phyloP scores from a whole-genome alignment of 2,329 filamentous ascomycete species.

The Sordariomycetes sp. region DNA sequence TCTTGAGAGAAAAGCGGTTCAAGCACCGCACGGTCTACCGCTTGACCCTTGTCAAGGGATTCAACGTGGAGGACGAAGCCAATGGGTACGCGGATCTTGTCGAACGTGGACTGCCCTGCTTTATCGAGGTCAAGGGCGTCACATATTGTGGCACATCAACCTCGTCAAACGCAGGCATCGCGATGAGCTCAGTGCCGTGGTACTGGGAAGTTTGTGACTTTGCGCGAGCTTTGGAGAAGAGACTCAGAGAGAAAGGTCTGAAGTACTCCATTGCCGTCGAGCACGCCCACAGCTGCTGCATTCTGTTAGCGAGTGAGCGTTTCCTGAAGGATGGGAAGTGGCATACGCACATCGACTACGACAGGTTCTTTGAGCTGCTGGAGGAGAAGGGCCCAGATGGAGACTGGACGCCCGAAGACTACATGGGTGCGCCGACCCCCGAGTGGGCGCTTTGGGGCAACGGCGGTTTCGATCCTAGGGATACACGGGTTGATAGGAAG shows the following conservation, averaged over 20 bases:
- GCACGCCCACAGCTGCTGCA: conserved; percentile 90
- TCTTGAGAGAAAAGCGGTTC: conserved; percentile 74
- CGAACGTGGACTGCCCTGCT: conserved; percentile 77
- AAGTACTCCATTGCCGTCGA: conserved; percentile 88
- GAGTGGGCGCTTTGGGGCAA: conserved; percentile 95
- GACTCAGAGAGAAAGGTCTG: conserved; percentile 61
- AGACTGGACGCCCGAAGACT: conserved; percentile 80
- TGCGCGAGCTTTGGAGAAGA: conserved; percentile 63
- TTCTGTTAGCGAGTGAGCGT: conserved; percentile 72
- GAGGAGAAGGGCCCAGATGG: conserved; percentile 57
- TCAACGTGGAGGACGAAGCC: conserved; percentile 93
- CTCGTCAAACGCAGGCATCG: conserved; percentile 73
- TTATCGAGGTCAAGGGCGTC: conserved; percentile 93
- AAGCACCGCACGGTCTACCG: conserved; percentile 90
- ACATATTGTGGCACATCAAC: conserved; percentile 93
- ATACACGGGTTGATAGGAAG: conserved; percentile 80
- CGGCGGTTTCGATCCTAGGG: conserved; percentile 86
- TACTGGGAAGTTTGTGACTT: conserved; percentile 86
- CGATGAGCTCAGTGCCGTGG: conserved; percentile 96
- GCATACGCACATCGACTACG: conserved; percentile 89
- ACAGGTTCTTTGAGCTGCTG: conserved; percentile 75
- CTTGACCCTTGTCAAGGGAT: conserved; percentile 91
- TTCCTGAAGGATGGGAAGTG: conserved; percentile 73
- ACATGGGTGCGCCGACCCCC: conserved; percentile 74
- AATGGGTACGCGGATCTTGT: conserved; percentile 85